Conservation (phyloP, 192 early-diverging fungal genomes). For the Glomus cerebriforme region DNA sequence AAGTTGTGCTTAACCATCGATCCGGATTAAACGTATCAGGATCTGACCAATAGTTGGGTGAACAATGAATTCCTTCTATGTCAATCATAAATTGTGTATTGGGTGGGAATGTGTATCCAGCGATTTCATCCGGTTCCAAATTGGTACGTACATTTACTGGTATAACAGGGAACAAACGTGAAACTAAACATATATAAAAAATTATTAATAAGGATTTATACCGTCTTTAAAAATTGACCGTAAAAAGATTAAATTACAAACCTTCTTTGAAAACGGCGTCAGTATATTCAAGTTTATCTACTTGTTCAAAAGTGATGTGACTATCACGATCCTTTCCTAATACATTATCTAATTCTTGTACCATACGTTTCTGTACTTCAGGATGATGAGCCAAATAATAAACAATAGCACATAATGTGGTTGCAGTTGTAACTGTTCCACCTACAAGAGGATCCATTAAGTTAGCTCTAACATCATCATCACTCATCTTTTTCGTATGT, state of each 20-base stretch:
- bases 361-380: background rate
- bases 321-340: background rate
- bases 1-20: background rate
- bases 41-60: background rate
- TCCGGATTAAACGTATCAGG: background rate
- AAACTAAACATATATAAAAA: background rate
- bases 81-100: background rate
- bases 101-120: background rate
- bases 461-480: slow-evolving; percentile 3
- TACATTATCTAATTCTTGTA: background rate
- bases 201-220: background rate
- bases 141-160: background rate
- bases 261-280: slow-evolving; percentile 17
- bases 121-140: background rate
- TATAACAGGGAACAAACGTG: background rate
- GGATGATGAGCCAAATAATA: background rate
- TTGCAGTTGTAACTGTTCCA: background rate
- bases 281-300: slow-evolving; percentile 18
- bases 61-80: background rate
- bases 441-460: background rate
- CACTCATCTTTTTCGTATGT: background rate
- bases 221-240: no score
- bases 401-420: background rate
- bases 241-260: background rate
- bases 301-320: background rate